Conservation (phyloP, 345 rosid species). For the Adansonia digitata region DNA sequence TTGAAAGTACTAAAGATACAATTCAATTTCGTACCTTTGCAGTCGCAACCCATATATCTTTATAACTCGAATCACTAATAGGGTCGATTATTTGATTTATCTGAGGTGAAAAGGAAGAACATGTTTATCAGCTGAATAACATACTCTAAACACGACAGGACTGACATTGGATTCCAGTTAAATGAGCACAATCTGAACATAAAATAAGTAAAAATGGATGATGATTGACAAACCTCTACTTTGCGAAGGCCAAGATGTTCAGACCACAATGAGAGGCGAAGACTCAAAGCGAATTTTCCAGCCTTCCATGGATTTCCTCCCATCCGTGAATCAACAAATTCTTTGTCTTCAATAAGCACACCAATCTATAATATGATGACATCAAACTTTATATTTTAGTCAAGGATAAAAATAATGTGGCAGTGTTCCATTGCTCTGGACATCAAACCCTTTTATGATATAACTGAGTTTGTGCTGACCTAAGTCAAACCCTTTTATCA, state of each 20-base stretch:
- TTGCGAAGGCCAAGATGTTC: slow-evolving; percentile 87
- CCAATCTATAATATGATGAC: slow-evolving; percentile 57
- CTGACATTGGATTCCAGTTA: not conserved
- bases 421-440: slow-evolving; percentile 19
- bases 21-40: slow-evolving; percentile 59
- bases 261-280: slow-evolving; percentile 89
- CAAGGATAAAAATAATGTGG: slow-evolving; percentile 3
- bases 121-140: slow-evolving; percentile 13
- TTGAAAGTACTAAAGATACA: not conserved
- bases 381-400: not conserved
- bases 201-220: not conserved
- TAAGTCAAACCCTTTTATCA: not conserved
- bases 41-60: slow-evolving; percentile 72
- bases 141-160: not conserved
- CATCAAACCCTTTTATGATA: not conserved
- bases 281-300: slow-evolving; percentile 77
- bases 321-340: slow-evolving; percentile 74
- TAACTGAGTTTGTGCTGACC: not conserved
- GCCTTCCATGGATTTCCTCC: slow-evolving; percentile 96
- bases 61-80: slow-evolving; percentile 77
- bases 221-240: slow-evolving; percentile 53
- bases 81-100: slow-evolving; percentile 68
- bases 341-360: slow-evolving; percentile 89
- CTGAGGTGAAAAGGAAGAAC: slow-evolving; percentile 31
- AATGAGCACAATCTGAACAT: not conserved